Conservation (phyloP, 345 rosid species). For the Syzygium grande region DNA sequence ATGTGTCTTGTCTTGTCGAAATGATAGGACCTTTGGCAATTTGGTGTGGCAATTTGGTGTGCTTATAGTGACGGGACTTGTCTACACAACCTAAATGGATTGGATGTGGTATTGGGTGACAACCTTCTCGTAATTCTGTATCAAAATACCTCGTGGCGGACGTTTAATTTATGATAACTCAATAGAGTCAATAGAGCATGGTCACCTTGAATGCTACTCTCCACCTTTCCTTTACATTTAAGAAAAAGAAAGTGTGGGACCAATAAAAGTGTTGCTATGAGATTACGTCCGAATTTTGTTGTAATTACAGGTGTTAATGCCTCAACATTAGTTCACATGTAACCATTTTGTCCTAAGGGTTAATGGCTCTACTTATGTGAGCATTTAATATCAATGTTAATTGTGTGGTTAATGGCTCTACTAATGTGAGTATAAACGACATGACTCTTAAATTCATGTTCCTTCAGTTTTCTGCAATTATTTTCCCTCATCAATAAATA, state of each 20-base stretch:
- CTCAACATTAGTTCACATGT: too few relatives aligned
- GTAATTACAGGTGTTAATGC: too few relatives aligned
- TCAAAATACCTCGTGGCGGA: not conserved
- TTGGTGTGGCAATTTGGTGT: not conserved
- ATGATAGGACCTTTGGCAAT: not conserved
- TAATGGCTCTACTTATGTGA: too few relatives aligned
- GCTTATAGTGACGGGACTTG: not conserved
- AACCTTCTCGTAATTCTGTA: not conserved
- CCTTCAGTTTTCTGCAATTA: accelerated
- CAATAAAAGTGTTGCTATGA: not conserved
- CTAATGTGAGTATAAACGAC: too few relatives aligned
- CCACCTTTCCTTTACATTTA: not conserved
- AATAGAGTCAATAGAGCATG: not conserved
- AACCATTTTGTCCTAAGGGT: too few relatives aligned
- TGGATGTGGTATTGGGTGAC: not conserved
- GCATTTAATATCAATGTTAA: too few relatives aligned
- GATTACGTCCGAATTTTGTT: not conserved
- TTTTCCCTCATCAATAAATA: too few relatives aligned
- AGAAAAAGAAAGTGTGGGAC: not conserved
- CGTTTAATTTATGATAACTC: too few relatives aligned
- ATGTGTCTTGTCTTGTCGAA: not conserved
- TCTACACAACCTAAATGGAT: too few relatives aligned
- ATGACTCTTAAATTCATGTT: too few relatives aligned
- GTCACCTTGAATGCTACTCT: not conserved
- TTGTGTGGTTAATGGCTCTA: too few relatives aligned